Conservation (phyloP, 495 filamentous ascomycete species). For the Penicillium cataractarum region DNA sequence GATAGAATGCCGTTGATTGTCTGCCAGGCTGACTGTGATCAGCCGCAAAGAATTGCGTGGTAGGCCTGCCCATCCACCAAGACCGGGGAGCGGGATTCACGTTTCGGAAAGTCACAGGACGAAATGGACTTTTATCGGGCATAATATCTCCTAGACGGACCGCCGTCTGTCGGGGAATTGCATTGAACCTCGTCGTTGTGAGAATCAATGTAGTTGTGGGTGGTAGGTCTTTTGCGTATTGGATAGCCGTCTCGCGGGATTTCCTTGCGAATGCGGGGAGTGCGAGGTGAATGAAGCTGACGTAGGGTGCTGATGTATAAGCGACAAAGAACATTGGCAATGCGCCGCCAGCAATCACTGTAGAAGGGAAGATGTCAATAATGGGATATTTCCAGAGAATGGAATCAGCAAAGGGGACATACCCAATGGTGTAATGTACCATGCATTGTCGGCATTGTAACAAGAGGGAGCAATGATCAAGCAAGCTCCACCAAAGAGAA, state of each 20-base stretch:
- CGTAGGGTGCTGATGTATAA: constrained; percentile 68
- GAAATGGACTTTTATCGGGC: constrained; percentile 31
- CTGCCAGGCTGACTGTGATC: constrained; percentile 40
- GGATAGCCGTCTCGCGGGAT: constrained; percentile 66
- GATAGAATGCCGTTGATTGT: constrained; percentile 44
- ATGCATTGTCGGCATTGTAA: constrained; percentile 50
- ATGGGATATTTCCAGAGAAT: background rate
- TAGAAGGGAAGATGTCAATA: constrained; percentile 5
- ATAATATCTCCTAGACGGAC: constrained; percentile 46
- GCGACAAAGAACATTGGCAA: constrained; percentile 69
- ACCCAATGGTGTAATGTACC: constrained; percentile 52
- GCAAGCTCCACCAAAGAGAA: constrained; percentile 66
- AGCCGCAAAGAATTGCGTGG: constrained; percentile 39
- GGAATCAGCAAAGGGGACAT: constrained; percentile 1
- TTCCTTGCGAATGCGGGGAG: constrained; percentile 70
- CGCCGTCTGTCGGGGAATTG: constrained; percentile 43
- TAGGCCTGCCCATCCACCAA: constrained; percentile 37
- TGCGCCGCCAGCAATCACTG: constrained; percentile 62
- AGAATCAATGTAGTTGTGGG: constrained; percentile 66
- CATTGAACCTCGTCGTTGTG: constrained; percentile 67
- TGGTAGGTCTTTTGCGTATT: constrained; percentile 65
- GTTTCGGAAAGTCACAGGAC: constrained; percentile 48
- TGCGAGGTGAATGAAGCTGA: constrained; percentile 70
- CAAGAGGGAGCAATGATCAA: constrained; percentile 64
- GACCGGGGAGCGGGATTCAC: constrained; percentile 35